Evolutionary conservation across 441 rosid genomes (phyloP).

Genomic region (Syzygium malaccense): DNA sequence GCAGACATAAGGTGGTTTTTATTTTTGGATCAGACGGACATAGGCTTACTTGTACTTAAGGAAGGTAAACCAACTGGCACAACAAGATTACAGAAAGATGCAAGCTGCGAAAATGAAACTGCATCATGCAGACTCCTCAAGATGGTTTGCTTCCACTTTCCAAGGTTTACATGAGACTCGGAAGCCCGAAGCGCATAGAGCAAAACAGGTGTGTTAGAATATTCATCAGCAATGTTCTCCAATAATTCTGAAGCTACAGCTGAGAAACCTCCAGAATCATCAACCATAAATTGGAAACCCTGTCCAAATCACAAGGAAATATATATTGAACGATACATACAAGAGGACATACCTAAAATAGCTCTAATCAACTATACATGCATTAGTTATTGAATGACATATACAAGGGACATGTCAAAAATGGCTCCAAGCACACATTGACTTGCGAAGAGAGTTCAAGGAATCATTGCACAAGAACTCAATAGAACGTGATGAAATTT

Average conservation of each 20-base stretch:
- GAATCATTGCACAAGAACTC: not conserved
- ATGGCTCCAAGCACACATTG: constrained; percentile 45
- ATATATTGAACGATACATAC: not conserved
- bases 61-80: constrained; percentile 79
- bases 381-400: not conserved
- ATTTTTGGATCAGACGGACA: not conserved
- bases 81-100: constrained; percentile 56
- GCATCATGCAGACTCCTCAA: constrained; percentile 71
- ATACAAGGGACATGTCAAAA: not conserved
- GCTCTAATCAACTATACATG: constrained; percentile 52
- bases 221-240: constrained; percentile 80
- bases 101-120: constrained; percentile 63
- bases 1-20: not conserved
- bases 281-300: constrained; percentile 90
- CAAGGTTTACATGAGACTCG: constrained; percentile 29
- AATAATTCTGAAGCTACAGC: constrained; percentile 71
- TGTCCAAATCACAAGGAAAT: constrained; percentile 15
- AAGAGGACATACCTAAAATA: not conserved
- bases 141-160: constrained; percentile 39
- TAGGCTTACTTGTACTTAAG: constrained; percentile 48
- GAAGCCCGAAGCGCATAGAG: constrained; percentile 68
- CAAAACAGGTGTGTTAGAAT: constrained; percentile 57
- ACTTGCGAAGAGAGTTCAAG: not conserved
- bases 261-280: constrained; percentile 83
- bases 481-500: not conserved